Conservation (phyloP, 768 basidiomycete species). For the Naganishia randhawae region DNA sequence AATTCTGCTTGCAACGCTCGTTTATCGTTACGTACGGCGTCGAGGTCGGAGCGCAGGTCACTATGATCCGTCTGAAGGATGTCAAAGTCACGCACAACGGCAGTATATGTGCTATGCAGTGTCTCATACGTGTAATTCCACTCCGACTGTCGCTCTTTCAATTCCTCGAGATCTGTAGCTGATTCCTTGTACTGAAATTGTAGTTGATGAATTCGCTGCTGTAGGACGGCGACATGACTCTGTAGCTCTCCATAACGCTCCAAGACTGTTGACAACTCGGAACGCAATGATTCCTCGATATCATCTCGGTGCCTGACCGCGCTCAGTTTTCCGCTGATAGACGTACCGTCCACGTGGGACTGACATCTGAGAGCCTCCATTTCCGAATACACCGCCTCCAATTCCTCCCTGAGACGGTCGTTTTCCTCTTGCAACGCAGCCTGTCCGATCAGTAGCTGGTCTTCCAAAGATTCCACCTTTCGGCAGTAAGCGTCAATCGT, state of each 20-base stretch:
- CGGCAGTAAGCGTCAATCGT: background rate
- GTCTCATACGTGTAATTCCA: background rate
- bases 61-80: background rate
- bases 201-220: too few relatives aligned
- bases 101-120: background rate
- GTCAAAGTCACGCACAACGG: background rate
- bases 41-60: background rate
- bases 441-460: background rate
- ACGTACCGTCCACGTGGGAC: too few relatives aligned
- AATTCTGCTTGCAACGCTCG: background rate
- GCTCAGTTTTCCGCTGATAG: background rate
- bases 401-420: background rate
- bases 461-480: background rate
- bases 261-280: background rate
- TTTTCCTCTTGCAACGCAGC: conserved; percentile 5
- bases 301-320: too few relatives aligned
- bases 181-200: background rate
- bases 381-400: conserved; percentile 14
- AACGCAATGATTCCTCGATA: background rate
- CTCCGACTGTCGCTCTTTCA: background rate
- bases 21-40: background rate
- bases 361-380: background rate
- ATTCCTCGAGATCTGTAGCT: background rate
- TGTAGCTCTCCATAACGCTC: background rate
- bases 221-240: too few relatives aligned